Base-by-base conservation (phyloP, 306 rosid genomes). In the Benincasa hispida region DNA sequence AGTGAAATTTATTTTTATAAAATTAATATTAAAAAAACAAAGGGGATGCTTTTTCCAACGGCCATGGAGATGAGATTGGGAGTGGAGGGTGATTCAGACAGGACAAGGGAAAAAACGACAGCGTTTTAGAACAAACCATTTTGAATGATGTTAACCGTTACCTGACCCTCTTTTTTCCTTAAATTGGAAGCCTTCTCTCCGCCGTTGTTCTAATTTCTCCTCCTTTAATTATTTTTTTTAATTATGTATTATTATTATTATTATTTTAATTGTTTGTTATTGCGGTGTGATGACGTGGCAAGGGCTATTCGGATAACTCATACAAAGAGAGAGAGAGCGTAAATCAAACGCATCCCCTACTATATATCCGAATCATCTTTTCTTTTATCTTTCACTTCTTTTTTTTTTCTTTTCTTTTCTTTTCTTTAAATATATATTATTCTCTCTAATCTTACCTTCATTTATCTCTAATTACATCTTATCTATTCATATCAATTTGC, bases 311-410 rank as follows among this genome's bases (percentile, higher is more conserved):
- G 61, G 84, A 81, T 77, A 78, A 80, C n/a, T n/a, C n/a, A n/a
- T n/a, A n/a, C n/a, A 53, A 25, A 58, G 63, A 10, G 30, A 4
- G 59, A 11, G 51, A 4, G 27, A 50, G 75, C 87, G 86, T 81
- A 73, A 48, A 67, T 35, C 28, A 55, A 78, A 85, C 85, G 89
- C 89, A 73, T 84, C 74, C 7, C 2, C 32, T 45, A 62, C 4
- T 45, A 45, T 50, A 1, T 75, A 60, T 55, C 86, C 69, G 83
- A 74, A 57, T 78, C 54, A 86, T 73, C 81, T 82, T 84, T 24
- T 34, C 50, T 21, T 21, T 81, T 57, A 15, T 65, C 47, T 48
- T 25, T 6, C 48, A 18, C 34, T 4, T 53, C 25, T 4, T 32
- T 5, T 32, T 1, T 3, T 7, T 45, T 6, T 18, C 1, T 2